Conservation (phyloP, 2,329 filamentous ascomycete species). For the Fusarium domesticum region DNA sequence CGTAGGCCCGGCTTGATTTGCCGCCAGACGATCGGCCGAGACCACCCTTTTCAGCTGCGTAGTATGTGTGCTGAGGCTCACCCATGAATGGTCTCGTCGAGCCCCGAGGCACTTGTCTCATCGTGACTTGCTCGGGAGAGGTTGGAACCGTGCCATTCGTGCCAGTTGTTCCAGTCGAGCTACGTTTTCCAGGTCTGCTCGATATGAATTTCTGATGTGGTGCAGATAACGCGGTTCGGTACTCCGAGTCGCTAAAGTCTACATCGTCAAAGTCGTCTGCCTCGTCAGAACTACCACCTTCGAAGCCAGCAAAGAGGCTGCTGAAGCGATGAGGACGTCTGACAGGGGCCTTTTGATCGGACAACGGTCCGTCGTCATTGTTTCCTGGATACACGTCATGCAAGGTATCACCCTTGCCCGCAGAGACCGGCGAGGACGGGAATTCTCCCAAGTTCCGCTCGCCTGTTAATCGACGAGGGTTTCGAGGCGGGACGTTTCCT, state of each 20-base stretch:
- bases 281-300: conserved; percentile 67
- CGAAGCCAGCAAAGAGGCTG: conserved; percentile 84
- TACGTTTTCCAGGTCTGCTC: conserved; percentile 41
- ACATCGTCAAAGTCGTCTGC: conserved; percentile 59
- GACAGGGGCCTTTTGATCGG: conserved; percentile 56
- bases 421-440: conserved; percentile 46
- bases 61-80: conserved; percentile 47
- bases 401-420: conserved; percentile 39
- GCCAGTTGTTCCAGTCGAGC: conserved; percentile 31
- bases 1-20: conserved; percentile 36
- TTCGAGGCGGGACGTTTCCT: conserved; percentile 55
- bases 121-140: conserved; percentile 43
- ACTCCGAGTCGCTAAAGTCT: conserved; percentile 65
- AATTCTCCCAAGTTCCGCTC: conserved; percentile 48
- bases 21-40: conserved; percentile 16
- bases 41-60: conserved; percentile 34
- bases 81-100: conserved; percentile 36
- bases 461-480: conserved; percentile 53
- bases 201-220: conserved; percentile 50
- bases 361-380: conserved; percentile 75
- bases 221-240: conserved; percentile 62
- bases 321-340: conserved; percentile 72
- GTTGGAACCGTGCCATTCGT: conserved; percentile 35
- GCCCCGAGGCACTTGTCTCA: conserved; percentile 30
- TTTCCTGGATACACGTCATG: conserved; percentile 72